Evolutionary conservation across 2,329 filamentous ascomycete species (phyloP).

Genomic region (Xylaria hypoxylon): DNA sequence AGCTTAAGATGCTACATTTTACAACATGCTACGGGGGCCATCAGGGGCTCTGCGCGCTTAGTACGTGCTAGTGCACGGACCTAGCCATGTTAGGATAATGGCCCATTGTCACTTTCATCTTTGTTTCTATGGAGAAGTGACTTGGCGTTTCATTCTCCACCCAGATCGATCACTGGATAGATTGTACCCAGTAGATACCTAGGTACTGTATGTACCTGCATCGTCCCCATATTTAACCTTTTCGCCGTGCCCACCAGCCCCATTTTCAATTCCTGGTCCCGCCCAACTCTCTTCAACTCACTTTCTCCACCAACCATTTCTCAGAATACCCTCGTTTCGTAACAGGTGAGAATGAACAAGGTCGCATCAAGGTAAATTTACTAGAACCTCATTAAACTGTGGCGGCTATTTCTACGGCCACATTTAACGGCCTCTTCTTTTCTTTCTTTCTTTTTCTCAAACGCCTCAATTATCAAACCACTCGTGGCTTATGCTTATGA

Average conservation of each 20-base stretch:
- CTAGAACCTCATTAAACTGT: slow-evolving; percentile 39
- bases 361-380: slow-evolving; percentile 36
- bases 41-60: slow-evolving; percentile 26
- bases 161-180: neutral
- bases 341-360: slow-evolving; percentile 41
- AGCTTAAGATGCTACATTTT: slow-evolving; percentile 29
- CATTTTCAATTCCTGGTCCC: slow-evolving; percentile 22
- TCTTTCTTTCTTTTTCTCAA: slow-evolving; percentile 17
- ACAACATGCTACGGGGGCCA: slow-evolving; percentile 17
- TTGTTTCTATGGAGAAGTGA: neutral
- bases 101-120: neutral
- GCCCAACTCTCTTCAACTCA: slow-evolving; percentile 35
- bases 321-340: slow-evolving; percentile 38
- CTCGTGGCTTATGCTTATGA: slow-evolving; percentile 22
- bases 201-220: slow-evolving; percentile 35
- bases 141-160: slow-evolving; percentile 7
- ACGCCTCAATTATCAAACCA: slow-evolving; percentile 28
- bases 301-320: slow-evolving; percentile 46
- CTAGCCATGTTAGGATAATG: neutral
- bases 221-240: slow-evolving; percentile 32
- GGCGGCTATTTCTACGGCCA: slow-evolving; percentile 40
- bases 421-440: slow-evolving; percentile 11
- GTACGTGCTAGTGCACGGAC: slow-evolving; percentile 16
- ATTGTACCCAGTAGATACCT: neutral
- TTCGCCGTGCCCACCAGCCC: neutral